These are phyloP conservation scores for Cladosporium sp. DNA, from an alignment of 2,329 filamentous ascomycete species.

Conservation along the genomic window DNA sequence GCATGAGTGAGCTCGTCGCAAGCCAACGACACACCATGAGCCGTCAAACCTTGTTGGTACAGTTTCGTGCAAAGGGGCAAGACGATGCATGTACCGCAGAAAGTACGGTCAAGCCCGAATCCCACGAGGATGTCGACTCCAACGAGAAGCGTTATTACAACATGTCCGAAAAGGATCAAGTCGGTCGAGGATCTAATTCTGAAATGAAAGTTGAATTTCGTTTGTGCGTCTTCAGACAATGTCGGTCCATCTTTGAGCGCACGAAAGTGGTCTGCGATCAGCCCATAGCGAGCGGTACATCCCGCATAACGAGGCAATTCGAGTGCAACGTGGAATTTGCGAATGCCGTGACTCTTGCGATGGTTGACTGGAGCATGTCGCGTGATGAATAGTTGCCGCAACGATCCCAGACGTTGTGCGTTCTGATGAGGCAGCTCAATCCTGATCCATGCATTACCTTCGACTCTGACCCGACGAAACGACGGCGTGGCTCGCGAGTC, in stretches of 20 bases:
- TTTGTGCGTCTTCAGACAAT: not conserved
- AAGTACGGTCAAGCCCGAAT: not conserved
- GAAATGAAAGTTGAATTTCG: not conserved
- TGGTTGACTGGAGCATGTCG: not conserved
- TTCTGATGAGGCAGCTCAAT: not conserved
- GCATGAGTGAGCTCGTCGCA: not conserved
- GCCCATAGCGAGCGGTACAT: not conserved
- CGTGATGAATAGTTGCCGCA: not conserved
- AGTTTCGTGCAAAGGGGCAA: not conserved
- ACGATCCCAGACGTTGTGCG: not conserved
- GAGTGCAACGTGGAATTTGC: not conserved
- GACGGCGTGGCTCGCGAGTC: not conserved
- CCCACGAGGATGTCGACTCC: not conserved
- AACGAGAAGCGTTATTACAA: not conserved
- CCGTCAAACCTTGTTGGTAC: not conserved
- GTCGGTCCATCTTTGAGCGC: not conserved
- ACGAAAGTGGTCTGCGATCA: not conserved
- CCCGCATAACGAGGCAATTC: not conserved
- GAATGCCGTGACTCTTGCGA: not conserved
- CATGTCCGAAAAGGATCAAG: not conserved
- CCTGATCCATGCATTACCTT: not conserved
- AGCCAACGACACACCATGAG: not conserved
- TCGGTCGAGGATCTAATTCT: not conserved
- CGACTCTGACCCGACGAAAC: not conserved
- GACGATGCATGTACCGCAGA: not conserved